Evolutionary conservation across 345 rosid genomes (phyloP).

Genomic region (Acer saccharum): DNA sequence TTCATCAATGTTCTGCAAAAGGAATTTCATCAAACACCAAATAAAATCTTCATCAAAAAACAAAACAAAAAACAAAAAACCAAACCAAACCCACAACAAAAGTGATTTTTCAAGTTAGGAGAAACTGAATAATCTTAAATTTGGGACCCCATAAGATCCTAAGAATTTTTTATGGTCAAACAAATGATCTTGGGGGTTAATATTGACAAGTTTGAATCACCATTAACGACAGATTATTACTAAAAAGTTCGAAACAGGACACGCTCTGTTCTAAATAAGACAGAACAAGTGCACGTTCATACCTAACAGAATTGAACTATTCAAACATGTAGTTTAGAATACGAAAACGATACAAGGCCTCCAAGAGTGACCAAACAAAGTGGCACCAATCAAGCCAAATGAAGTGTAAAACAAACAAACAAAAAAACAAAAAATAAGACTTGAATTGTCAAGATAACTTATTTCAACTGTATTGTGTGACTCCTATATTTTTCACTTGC

Average conservation of each 20-base stretch:
- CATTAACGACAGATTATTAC: constrained; percentile 5
- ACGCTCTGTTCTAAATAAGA: constrained; percentile 24
- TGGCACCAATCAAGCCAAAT: background rate
- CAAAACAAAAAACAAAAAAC: background rate
- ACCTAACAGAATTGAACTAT: background rate
- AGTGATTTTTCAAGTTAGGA: constrained; percentile 30
- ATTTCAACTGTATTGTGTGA: background rate
- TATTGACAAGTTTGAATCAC: constrained; percentile 8
- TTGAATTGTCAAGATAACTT: background rate
- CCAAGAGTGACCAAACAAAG: background rate
- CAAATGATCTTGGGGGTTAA: background rate
- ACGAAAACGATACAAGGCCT: background rate
- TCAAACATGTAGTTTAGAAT: background rate
- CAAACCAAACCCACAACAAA: background rate
- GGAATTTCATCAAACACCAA: background rate
- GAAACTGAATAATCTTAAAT: constrained; percentile 27
- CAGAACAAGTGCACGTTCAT: constrained; percentile 16
- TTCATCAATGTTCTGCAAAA: constrained; percentile 60
- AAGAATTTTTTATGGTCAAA: constrained; percentile 25
- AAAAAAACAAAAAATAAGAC: background rate
- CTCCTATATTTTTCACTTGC: background rate
- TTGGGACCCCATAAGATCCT: constrained; percentile 25
- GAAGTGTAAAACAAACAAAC: background rate
- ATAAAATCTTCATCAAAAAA: background rate
- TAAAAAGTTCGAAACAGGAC: background rate